Evolutionary conservation across 495 filamentous ascomycete genomes (phyloP), one percentile per base, ranked within the genome.

Genomic region (Penicillium paxilli): DNA sequence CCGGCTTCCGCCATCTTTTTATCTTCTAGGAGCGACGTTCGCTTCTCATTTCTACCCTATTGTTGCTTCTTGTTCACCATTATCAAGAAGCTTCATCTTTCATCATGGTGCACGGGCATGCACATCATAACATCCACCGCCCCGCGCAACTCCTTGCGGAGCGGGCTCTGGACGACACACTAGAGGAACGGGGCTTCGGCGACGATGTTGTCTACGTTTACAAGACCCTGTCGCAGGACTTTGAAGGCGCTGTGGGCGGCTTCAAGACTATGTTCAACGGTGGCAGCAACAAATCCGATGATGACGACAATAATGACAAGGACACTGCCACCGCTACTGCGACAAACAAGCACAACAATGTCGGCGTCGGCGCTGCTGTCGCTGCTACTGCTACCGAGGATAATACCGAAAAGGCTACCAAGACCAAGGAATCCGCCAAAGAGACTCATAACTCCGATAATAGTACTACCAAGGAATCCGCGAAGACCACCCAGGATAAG

Each of bases 51-150:
- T 14, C 37, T 12, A 47, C 25, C 22, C 48, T 14, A n/a, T n/a
- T n/a, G 11, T 40, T 25, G 19, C 35, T 19, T 49, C 25, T 24
- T 8, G 40, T 7, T 28, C 16, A 35, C 25, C 48, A 1, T 16
- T 38, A 38, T 38, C n/a, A 38, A 24, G 50, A 47, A 47, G 20
- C 10, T 25, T 23, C 30, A 24, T 40, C 26, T 28, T 44, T 32
- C 55, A 58, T 23, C 33, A 69, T 67, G 54, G 63, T 59, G 50
- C 66, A 69, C 47, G 64, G 66, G 41, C 66, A 67, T 56, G 53
- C 51, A 40, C 64, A 69, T 42, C 59, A 64, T 32, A 55, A 46
- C 28, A 57, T 65, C 45, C 54, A 50, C 45, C 56, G 52, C 55
- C 52, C 47, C 40, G 40, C 40, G 17, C 40, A 42, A 10, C 8